Base-by-base conservation (phyloP, 805 yeast genomes). In the Saccharomyces kudriavzevii region DNA sequence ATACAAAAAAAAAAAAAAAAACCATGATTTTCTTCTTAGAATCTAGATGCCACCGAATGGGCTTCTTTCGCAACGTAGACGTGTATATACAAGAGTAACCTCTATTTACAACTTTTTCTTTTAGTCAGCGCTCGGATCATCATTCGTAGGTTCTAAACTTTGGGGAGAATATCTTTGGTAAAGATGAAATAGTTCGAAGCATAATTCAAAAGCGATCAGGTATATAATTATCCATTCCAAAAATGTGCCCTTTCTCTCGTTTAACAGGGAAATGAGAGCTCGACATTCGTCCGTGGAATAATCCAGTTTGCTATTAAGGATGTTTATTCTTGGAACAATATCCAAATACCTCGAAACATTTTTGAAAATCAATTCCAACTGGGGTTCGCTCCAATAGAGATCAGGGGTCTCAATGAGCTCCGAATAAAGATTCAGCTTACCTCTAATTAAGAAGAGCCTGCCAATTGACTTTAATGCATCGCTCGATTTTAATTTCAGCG, bases 331-430 rank as follows among this genome's bases (percentile, higher is more conserved):
- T 5, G 92, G 87, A 29, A 77, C 76, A 29, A 91, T 82, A 62
- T 91, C 97, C 53, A 91, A 73, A 24, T 80, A 80, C 49, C 78
- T 78, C 0, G 95, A 85, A 6, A 89, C 82, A 20, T 80, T 77
- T 49, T 83, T 79, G 68, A 89, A 91, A 9, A 89, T 81, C 52
- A 77, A 77, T 64, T 91, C 97, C 52, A 91, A 73, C 31, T 82
- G 81, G 0, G 97, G 96, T 64, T 90, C 96, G 48, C 89, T 80
- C 97, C 97, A 91, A 69, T 90, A 91, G 46, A 89, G 70, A 67
- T 91, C 97, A 0, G 97, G 97, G 0, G 95, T 89, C 61, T 90
- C 97, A 29, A 89, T 88, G 55, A 91, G 76, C 63, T 90, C 96
- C 9, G 92, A 86, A 68, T 91, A 89, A 30, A 91, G 71, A 61